Evolutionary conservation across 2,329 filamentous ascomycete species (phyloP).

Genomic region (Cladophialophora chaetospira): DNA sequence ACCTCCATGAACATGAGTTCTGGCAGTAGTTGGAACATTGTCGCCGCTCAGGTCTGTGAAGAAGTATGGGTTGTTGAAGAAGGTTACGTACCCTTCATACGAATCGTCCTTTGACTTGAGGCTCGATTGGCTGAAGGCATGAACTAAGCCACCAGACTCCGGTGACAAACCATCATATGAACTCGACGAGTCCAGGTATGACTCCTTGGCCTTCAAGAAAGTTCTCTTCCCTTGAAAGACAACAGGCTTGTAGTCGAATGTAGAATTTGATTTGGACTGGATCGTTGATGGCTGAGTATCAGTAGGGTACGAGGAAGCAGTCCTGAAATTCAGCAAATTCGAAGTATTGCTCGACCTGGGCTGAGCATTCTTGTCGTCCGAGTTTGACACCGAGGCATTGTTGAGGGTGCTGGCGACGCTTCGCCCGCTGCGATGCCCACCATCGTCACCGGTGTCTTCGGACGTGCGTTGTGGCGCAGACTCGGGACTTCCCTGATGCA

Average conservation of each 20-base stretch:
- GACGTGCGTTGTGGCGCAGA: slow-evolving; percentile 3
- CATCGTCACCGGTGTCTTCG: slow-evolving; percentile 26
- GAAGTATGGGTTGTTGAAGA: slow-evolving; percentile 77
- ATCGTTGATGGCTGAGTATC: slow-evolving; percentile 16
- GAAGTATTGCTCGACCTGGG: slow-evolving; percentile 7
- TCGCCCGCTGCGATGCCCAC: slow-evolving; percentile 52
- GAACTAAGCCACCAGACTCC: slow-evolving; percentile 49
- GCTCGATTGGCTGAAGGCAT: slow-evolving; percentile 52
- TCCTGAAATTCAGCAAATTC: slow-evolving; percentile 12
- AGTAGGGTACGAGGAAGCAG: slow-evolving; percentile 14
- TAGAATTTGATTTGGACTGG: slow-evolving; percentile 17
- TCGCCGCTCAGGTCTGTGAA: slow-evolving; percentile 70
- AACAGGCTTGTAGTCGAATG: slow-evolving; percentile 47
- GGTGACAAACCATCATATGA: slow-evolving; percentile 53
- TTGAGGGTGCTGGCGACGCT: slow-evolving; percentile 48
- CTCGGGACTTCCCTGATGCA: slow-evolving; percentile 46
- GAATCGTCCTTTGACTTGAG: slow-evolving; percentile 46
- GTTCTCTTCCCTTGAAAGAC: slow-evolving; percentile 47
- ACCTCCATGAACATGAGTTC: slow-evolving; percentile 7
- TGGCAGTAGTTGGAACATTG: slow-evolving; percentile 17
- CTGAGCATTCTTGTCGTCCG: slow-evolving; percentile 18
- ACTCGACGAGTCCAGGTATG: slow-evolving; percentile 51
- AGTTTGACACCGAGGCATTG: slow-evolving; percentile 37
- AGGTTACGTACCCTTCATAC: slow-evolving; percentile 73
- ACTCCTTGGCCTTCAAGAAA: slow-evolving; percentile 44